Base-by-base conservation (phyloP, 2,329 filamentous ascomycete species). In the Myriosclerotinia scirpicola region DNA sequence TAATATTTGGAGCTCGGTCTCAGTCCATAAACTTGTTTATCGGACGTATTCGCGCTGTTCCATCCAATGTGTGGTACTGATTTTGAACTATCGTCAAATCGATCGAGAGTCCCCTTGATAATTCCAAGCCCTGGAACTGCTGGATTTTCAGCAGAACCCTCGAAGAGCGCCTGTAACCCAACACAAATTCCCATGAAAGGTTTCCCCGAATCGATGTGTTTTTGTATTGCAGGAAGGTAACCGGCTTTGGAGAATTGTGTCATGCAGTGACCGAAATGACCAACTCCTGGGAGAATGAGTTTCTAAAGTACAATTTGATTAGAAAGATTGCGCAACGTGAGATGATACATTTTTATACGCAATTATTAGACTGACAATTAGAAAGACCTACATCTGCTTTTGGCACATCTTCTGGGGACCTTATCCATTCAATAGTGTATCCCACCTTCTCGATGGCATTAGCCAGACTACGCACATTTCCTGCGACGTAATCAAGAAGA, bases 141-240 rank as follows among this genome's bases (percentile, higher is more conserved):
- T 0, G 87, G 81, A 71, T 92, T 89, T 78, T 99, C 95, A 52
- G 87, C 86, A 0, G 95, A 98, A 11, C 90, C 90, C 71, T 91
- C 84, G 75, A 97, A 98, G 0, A 99, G 82, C 0, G 91, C 92
- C 79, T 99, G 95, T 17, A 98, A 78, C 3, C 95, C 95, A 64
- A 99, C 95, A 76, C 95, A 99, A 75, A 99, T 96, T 60, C 91
- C 93, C 89, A 99, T 96, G 77, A 99, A 98, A 17, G 94, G 93
- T 79, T 98, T 98, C n/a, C 93, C 93, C 17, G 90, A 85, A 63
- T 87, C 83, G 74, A 99, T 93, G 80, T 98, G 93, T 71, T 87
- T 83, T 72, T 84, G 87, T 71, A 99, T 89, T 12, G 93, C 91
- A 68, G 92, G 90, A 65, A 94, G 82, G 79, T 93, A 99, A 70